These are phyloP conservation scores for Trametes cubensis DNA, from an alignment of 768 basidiomycete species.

Conservation along the genomic window DNA sequence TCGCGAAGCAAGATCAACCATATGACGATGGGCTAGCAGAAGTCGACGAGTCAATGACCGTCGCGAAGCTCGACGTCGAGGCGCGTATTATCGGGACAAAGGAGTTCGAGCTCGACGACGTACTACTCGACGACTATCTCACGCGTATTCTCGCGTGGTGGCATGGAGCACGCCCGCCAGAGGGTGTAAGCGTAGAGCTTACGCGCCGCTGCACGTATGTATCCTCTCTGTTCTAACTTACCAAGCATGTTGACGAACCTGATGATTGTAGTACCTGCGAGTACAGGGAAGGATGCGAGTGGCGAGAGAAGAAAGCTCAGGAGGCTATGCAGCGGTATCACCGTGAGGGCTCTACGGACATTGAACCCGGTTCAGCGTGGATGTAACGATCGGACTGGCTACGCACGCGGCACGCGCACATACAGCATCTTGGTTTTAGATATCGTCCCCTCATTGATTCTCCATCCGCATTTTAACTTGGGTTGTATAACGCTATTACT, in stretches of 20 bases:
- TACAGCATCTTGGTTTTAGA: too few relatives aligned
- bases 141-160: slow-evolving; percentile 69
- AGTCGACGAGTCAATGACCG: slow-evolving; percentile 16
- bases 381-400: too few relatives aligned
- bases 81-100: slow-evolving; percentile 64
- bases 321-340: slow-evolving; percentile 38
- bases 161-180: slow-evolving; percentile 66
- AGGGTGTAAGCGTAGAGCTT: slow-evolving; percentile 67
- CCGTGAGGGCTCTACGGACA: too few relatives aligned
- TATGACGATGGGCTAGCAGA: neutral
- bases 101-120: slow-evolving; percentile 56
- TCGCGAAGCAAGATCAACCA: neutral
- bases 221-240: neutral
- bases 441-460: too few relatives aligned
- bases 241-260: neutral
- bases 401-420: too few relatives aligned
- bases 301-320: slow-evolving; percentile 58
- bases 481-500: too few relatives aligned
- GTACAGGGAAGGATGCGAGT: slow-evolving; percentile 77
- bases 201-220: slow-evolving; percentile 70
- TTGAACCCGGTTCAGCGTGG: too few relatives aligned
- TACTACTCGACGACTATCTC: slow-evolving; percentile 56
- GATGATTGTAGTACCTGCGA: slow-evolving; percentile 60
- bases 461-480: too few relatives aligned
- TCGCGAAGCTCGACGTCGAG: slow-evolving; percentile 15